These are phyloP conservation scores for Erigeron philadelphicus DNA, from an alignment of 140 eudicot species.

Conservation along the genomic window DNA sequence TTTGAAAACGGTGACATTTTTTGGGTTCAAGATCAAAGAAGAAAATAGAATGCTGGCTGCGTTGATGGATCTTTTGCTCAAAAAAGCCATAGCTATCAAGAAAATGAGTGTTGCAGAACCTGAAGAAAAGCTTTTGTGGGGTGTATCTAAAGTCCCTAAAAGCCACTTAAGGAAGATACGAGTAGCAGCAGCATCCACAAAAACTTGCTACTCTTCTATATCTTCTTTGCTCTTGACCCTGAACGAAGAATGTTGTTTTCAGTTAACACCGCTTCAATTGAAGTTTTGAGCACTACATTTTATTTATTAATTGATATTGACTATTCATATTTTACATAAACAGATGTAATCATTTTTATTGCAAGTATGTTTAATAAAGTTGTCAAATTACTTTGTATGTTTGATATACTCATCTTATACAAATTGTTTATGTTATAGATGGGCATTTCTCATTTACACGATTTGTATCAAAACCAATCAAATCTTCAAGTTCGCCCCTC, in stretches of 20 bases:
- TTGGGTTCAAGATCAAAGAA: constrained; percentile 30
- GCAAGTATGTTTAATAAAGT: not conserved
- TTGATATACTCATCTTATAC: no score
- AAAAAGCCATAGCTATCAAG: constrained; percentile 32
- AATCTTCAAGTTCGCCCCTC: no score
- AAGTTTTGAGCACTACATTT: not conserved
- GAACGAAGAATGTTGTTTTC: constrained; percentile 19
- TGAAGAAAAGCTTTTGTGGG: constrained; percentile 24
- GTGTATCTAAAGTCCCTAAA: constrained; percentile 32
- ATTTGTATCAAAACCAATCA: no score
- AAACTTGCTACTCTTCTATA: constrained; percentile 20
- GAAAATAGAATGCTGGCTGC: constrained; percentile 22
- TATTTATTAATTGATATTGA: not conserved
- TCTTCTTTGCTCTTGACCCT: constrained; percentile 21
- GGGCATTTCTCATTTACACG: no score
- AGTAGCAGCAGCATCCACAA: constrained; percentile 4
- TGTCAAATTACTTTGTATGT: not conserved
- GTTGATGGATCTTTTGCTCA: constrained; percentile 38
- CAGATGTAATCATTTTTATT: not conserved
- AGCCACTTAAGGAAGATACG: constrained; percentile 26
- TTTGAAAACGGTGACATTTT: constrained; percentile 20
- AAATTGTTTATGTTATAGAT: no score
- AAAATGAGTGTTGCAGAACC: constrained; percentile 27
- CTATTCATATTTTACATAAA: not conserved
- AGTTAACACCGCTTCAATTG: constrained; percentile 13